phyloP scores from a whole-genome alignment of 1,284 basidiomycete genomes.

The Puccinia coronata region DNA sequence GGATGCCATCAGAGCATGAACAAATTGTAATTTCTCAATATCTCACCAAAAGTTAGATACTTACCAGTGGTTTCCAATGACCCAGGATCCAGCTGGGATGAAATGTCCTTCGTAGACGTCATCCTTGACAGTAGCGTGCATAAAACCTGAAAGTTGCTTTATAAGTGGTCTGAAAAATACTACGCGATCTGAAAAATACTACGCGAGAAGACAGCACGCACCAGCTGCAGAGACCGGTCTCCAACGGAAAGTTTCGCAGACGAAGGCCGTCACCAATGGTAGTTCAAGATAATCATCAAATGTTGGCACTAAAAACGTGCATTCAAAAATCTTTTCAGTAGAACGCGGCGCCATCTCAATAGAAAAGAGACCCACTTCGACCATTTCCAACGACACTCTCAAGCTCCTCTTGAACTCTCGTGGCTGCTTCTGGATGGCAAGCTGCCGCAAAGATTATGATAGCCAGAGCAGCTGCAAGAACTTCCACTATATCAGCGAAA shows the following conservation, averaged over 20 bases:
- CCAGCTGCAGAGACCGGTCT: conserved; percentile 61
- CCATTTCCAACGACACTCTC: conserved; percentile 59
- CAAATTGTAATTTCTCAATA: neutral
- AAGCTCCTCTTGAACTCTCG: conserved; percentile 66
- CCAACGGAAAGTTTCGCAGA: conserved; percentile 68
- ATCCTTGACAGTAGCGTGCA: conserved; percentile 43
- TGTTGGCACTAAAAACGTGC: conserved; percentile 31
- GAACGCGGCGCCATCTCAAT: neutral
- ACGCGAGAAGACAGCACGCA: conserved; percentile 13
- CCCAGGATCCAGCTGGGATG: conserved; percentile 52
- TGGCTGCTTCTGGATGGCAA: conserved; percentile 65
- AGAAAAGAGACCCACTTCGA: conserved; percentile 19
- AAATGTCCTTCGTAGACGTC: conserved; percentile 50
- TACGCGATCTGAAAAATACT: neutral
- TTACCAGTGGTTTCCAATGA: conserved; percentile 53
- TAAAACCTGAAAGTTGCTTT: conserved; percentile 29
- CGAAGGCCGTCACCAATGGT: conserved; percentile 67
- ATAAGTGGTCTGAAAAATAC: conserved; percentile 20
- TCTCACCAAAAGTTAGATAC: neutral
- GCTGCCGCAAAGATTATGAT: conserved; percentile 68
- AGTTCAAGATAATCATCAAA: conserved; percentile 65
- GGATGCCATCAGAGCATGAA: neutral
- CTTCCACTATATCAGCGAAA: conserved; percentile 58
- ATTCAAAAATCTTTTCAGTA: neutral
- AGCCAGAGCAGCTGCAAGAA: conserved; percentile 64